Percentiles rank a stretch among this genome's conserved stretches.
These are phyloP conservation scores for Paecilomyces sp. DNA, from an alignment of 2,329 filamentous ascomycete genomes.

Conservation along the genomic window DNA sequence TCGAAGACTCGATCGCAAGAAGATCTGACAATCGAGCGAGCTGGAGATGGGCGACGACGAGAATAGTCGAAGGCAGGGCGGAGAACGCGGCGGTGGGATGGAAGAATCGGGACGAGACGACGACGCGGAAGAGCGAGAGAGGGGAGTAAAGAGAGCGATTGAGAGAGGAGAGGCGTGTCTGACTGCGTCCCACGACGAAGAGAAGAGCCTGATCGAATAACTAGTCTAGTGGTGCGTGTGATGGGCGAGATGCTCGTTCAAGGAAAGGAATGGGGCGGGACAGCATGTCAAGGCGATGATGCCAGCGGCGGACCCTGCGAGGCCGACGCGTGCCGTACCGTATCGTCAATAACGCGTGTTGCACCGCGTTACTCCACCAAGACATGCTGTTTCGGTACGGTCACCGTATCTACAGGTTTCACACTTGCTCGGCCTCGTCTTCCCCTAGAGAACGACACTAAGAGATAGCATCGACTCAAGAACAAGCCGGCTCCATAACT, in stretches of 20 bases:
- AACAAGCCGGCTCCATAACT: neutral
- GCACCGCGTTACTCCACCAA: neutral
- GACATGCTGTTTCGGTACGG: neutral
- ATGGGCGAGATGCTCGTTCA: neutral
- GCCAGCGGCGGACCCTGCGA: neutral
- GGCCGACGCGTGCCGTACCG: neutral
- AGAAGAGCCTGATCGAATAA: neutral
- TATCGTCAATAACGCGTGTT: neutral
- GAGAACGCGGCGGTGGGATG: neutral
- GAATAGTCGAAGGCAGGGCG: neutral
- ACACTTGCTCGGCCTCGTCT: neutral
- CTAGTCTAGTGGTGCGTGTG: neutral
- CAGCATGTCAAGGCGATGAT: neutral
- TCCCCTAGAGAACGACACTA: neutral
- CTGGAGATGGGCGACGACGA: neutral
- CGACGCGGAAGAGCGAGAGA: neutral
- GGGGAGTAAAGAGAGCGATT: neutral
- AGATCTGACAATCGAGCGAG: neutral
- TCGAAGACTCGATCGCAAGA: neutral
- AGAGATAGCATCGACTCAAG: neutral
- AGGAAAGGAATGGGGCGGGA: neutral
- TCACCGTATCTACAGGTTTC: neutral
- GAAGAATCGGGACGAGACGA: neutral
- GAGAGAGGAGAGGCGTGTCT: neutral
- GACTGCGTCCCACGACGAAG: neutral